Conservation (phyloP, 2,329 filamentous ascomycete genomes). For the Cercospora citrullina region DNA sequence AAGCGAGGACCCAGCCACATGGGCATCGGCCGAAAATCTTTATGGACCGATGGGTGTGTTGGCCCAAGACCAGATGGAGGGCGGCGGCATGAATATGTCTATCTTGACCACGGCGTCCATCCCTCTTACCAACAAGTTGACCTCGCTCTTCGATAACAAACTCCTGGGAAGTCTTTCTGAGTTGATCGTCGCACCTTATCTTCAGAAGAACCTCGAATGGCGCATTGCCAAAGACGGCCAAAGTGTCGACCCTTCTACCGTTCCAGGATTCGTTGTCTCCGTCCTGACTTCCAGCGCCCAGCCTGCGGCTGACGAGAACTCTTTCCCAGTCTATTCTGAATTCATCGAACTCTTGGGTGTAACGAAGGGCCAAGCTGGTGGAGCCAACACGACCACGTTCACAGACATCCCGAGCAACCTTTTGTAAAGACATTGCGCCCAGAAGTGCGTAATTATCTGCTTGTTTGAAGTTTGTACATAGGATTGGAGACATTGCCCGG, state of each 20-base stretch:
- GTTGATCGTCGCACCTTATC: constrained; percentile 34
- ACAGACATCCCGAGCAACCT: neutral
- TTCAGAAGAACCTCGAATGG: constrained; percentile 40
- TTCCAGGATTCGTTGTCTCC: constrained; percentile 43
- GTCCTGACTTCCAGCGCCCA: constrained; percentile 43
- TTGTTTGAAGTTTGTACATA: constrained; percentile 10
- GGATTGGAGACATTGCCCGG: neutral
- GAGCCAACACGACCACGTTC: constrained; percentile 19
- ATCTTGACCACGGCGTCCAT: constrained; percentile 40
- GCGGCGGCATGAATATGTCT: constrained; percentile 8
- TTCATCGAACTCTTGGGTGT: constrained; percentile 30
- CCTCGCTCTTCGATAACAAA: constrained; percentile 35
- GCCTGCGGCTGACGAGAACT: constrained; percentile 33
- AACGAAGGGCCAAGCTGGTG: constrained; percentile 27
- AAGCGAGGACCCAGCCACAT: constrained; percentile 47
- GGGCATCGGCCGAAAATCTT: constrained; percentile 56
- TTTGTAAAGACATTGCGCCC: neutral
- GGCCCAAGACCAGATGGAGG: constrained; percentile 20
- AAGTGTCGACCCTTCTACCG: constrained; percentile 35
- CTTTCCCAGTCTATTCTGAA: constrained; percentile 40
- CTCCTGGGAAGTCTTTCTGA: constrained; percentile 36
- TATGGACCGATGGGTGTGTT: constrained; percentile 59
- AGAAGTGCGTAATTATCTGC: neutral
- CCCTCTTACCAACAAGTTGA: constrained; percentile 48
- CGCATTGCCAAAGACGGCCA: constrained; percentile 36